A percentile compares a stretch with the other conserved stretches of the same genome.
Conservation (phyloP, 768 basidiomycete genomes). For the Stropharia rugosoannulata region DNA sequence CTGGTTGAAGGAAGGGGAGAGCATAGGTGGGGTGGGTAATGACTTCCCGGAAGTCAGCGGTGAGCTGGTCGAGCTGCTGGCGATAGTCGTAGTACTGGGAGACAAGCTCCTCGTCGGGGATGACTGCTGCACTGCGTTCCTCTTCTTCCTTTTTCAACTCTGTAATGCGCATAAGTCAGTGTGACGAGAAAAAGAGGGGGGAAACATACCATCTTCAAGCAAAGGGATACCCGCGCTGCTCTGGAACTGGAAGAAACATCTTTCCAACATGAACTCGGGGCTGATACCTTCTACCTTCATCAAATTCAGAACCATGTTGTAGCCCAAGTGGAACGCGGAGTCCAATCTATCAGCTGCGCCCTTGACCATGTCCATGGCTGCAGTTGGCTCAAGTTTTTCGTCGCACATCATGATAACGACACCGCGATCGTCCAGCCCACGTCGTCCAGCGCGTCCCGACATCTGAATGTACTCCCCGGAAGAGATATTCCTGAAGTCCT, state of each 20-base stretch:
- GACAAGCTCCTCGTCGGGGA: conserved; percentile 82
- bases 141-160: conserved; percentile 79
- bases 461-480: conserved; percentile 99
- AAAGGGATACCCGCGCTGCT: conserved; percentile 88
- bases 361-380: conserved; percentile 96
- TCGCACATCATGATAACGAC: conserved; percentile 99
- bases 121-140: conserved; percentile 56
- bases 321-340: conserved; percentile 97
- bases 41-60: conserved; percentile 85
- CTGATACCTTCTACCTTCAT: conserved; percentile 99
- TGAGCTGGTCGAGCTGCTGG: conserved; percentile 91
- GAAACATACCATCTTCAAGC: conserved; percentile 71
- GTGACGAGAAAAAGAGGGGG: not conserved
- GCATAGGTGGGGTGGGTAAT: conserved; percentile 94
- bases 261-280: conserved; percentile 96
- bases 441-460: conserved; percentile 96
- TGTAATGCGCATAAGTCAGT: conserved; percentile 25
- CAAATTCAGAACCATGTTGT: conserved; percentile 98
- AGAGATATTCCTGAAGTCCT: conserved; percentile 89
- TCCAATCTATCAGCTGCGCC: conserved; percentile 96
- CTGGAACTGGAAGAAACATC: conserved; percentile 99
- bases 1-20: conserved; percentile 91
- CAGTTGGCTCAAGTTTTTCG: conserved; percentile 90
- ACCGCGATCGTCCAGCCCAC: conserved; percentile 97
- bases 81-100: conserved; percentile 90